A percentile compares a stretch with the other conserved stretches of the same genome.
Evolutionary conservation across 495 filamentous ascomycete species (phyloP).

Genomic region (Aspergillus homomorphus): DNA sequence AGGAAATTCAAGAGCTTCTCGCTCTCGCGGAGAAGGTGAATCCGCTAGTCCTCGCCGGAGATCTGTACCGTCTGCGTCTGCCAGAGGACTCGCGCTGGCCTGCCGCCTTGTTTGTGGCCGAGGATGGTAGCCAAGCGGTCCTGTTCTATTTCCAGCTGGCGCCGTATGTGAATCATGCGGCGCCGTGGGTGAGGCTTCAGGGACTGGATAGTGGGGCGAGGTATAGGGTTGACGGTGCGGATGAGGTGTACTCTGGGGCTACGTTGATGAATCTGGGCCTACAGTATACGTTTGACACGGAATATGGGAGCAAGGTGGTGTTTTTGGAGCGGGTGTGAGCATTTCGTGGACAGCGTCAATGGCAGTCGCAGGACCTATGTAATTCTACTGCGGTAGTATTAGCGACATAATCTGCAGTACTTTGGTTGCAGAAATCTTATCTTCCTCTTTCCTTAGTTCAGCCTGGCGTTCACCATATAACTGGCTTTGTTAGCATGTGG

Average conservation of each 20-base stretch:
- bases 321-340: slow-evolving; percentile 34
- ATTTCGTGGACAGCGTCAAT: too few species aligned
- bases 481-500: too few species aligned
- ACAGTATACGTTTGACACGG: slow-evolving; percentile 34
- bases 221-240: slow-evolving; percentile 42
- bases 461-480: too few species aligned
- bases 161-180: slow-evolving; percentile 40
- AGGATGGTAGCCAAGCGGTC: slow-evolving; percentile 38
- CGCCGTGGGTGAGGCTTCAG: slow-evolving; percentile 42
- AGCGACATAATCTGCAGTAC: too few species aligned
- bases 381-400: too few species aligned
- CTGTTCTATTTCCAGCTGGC: slow-evolving; percentile 51
- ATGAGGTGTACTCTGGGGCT: slow-evolving; percentile 40
- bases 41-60: slow-evolving; percentile 47
- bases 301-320: slow-evolving; percentile 44
- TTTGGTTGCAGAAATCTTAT: too few species aligned
- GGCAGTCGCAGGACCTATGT: too few species aligned
- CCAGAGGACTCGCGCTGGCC: slow-evolving; percentile 56
- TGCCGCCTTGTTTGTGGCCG: slow-evolving; percentile 49
- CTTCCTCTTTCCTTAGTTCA: too few species aligned
- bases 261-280: slow-evolving; percentile 51
- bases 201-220: slow-evolving; percentile 43
- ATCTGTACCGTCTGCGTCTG: slow-evolving; percentile 49
- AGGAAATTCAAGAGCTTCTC: slow-evolving; percentile 46
- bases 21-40: slow-evolving; percentile 47